A percentile compares a stretch with the other conserved stretches of the same genome.
Conservation (phyloP, 805 yeast species). For the Nematodospora valgi region DNA sequence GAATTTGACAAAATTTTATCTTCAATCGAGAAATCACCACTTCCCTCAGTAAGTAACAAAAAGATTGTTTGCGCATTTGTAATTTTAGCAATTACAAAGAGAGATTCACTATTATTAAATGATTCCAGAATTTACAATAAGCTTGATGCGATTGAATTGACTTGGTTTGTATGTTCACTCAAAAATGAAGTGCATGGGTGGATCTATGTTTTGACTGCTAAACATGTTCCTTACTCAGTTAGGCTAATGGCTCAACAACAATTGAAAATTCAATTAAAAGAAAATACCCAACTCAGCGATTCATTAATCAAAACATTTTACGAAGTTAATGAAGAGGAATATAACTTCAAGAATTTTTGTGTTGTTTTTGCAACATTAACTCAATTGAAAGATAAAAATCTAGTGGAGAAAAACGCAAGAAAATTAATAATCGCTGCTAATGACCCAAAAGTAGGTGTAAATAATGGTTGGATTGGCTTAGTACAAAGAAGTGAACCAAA, state of each 20-base stretch:
- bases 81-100: constrained; percentile 21
- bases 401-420: constrained; percentile 15
- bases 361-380: constrained; percentile 22
- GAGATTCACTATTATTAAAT: constrained; percentile 36
- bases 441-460: constrained; percentile 24
- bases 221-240: constrained; percentile 26
- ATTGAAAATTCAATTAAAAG: constrained; percentile 28
- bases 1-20: constrained; percentile 24
- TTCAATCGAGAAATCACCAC: constrained; percentile 51
- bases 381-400: constrained; percentile 15
- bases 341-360: constrained; percentile 6
- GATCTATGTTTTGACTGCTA: constrained; percentile 46
- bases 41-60: constrained; percentile 50
- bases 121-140: constrained; percentile 51
- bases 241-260: constrained; percentile 32
- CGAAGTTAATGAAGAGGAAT: constrained; percentile 11
- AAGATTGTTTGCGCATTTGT: constrained; percentile 56
- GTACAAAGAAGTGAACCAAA: constrained; percentile 48
- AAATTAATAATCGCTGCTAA: constrained; percentile 28
- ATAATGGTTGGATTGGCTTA: constrained; percentile 75
- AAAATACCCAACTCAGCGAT: constrained; percentile 29
- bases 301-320: constrained; percentile 44
- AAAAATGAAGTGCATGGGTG: constrained; percentile 19
- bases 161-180: constrained; percentile 53
- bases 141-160: constrained; percentile 42